Base-by-base conservation (phyloP, 139 green algal species). In the Mesotaenium endlicherianum region DNA sequence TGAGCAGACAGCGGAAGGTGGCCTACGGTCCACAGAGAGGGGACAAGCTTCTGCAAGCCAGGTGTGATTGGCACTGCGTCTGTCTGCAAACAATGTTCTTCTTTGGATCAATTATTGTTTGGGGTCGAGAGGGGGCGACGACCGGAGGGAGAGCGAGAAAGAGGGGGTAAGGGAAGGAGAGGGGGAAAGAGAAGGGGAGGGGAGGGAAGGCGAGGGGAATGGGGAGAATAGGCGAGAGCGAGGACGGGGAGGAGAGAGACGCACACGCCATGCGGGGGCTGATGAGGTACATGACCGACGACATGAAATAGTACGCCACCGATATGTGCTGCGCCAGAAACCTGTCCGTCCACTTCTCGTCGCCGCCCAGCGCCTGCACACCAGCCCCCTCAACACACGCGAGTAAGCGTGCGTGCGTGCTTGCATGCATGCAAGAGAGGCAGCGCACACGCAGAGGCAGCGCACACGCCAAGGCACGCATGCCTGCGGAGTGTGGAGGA, bases 241-340 rank as follows among this genome's bases (percentile, higher is more conserved):
- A 26, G 41, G 31, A 30, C 5, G 3, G 31, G 3, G 34, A 49
- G 16, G 16, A 76, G 42, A 57, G 34, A n/a, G 6, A 84, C 77
- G 58, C 40, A 86, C 71, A 92, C 14, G 88, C 82, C 88, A 89
- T 88, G 31, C 83, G 36, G 8, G 88, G 88, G 30, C 78, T 87
- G 42, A 91, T 26, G 20, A 89, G 36, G 60, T 91, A 92, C 45
- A 89, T 79, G 55, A 67, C 31, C 2, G 55, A 40, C 2, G 47
- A 39, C 14, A 88, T 45, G 40, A 67, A 87, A 57, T 81, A 91
- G 69, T 92, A 92, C n/a, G 44, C 57, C 1, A 91, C 83, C 4
- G 88, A 82, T 34, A 86, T 70, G 87, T 92, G 88, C 77, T 92
- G 88, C 45, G 88, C 88, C 20, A 91, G 59, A 60, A 90, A 91